Percentiles rank a stretch among this genome's conserved stretches.
These are phyloP conservation scores for Syzygium malaccense DNA, from an alignment of 441 rosid species.

Conservation along the genomic window DNA sequence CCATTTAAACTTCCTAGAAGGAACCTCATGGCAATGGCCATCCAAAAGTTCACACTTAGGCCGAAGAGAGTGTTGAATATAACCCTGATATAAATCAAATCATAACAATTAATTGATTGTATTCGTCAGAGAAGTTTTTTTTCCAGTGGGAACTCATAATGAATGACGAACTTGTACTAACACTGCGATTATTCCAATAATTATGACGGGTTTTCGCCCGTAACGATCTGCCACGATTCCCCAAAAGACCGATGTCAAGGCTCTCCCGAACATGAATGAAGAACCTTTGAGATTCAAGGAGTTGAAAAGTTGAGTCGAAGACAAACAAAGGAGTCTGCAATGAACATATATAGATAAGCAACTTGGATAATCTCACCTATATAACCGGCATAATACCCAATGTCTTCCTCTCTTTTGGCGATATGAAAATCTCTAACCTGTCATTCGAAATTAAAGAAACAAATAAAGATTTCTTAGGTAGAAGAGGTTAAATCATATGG, in stretches of 20 bases:
- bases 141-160: not conserved
- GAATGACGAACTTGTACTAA: slow-evolving; percentile 21
- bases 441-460: not conserved
- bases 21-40: slow-evolving; percentile 73
- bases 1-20: slow-evolving; percentile 74
- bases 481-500: not conserved
- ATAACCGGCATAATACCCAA: slow-evolving; percentile 77
- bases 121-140: not conserved
- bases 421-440: slow-evolving; percentile 63
- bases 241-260: slow-evolving; percentile 80
- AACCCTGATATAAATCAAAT: slow-evolving; percentile 35
- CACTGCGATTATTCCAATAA: slow-evolving; percentile 61
- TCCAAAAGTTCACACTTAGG: slow-evolving; percentile 74
- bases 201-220: slow-evolving; percentile 84
- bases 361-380: slow-evolving; percentile 47
- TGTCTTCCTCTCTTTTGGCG: slow-evolving; percentile 64
- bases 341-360: not conserved
- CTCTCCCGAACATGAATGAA: slow-evolving; percentile 84
- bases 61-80: slow-evolving; percentile 83
- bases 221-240: slow-evolving; percentile 79
- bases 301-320: not conserved
- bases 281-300: slow-evolving; percentile 40
- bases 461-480: not conserved
- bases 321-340: not conserved
- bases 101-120: not conserved